Conservation (phyloP, 495 filamentous ascomycete species). For the Astrocystis sublimbata region DNA sequence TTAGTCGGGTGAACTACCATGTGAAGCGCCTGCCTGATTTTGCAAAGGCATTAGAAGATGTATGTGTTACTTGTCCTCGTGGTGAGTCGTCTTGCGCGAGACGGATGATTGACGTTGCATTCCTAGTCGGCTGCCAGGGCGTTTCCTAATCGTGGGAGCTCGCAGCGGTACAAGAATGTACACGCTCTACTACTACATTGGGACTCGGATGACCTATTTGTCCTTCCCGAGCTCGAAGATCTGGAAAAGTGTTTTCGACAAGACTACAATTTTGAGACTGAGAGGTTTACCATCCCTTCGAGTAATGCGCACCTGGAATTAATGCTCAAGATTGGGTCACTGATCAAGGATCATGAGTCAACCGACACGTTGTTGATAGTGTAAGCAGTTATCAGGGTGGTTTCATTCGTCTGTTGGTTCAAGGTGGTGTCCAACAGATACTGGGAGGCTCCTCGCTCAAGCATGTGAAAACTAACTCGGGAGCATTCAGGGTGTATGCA, state of each 20-base stretch:
- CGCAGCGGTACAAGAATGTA: slow-evolving; percentile 53
- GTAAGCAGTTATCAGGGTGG: too few relatives aligned
- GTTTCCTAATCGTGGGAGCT: slow-evolving; percentile 48
- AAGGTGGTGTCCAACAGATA: too few relatives aligned
- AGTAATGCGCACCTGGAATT: slow-evolving; percentile 51
- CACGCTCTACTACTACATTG: slow-evolving; percentile 55
- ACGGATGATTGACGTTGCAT: background rate
- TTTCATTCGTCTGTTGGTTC: too few relatives aligned
- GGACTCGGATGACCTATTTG: slow-evolving; percentile 56
- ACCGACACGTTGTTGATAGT: slow-evolving; percentile 52
- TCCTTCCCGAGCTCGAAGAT: slow-evolving; percentile 52
- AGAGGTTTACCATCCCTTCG: slow-evolving; percentile 53
- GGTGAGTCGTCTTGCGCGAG: background rate
- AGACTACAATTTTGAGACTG: slow-evolving; percentile 50
- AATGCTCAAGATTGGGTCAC: slow-evolving; percentile 49
- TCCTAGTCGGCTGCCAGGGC: slow-evolving; percentile 50
- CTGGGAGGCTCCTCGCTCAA: too few relatives aligned
- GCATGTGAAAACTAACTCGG: too few relatives aligned
- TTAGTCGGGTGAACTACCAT: slow-evolving; percentile 54
- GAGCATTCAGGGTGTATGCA: too few relatives aligned
- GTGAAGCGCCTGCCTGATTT: slow-evolving; percentile 52
- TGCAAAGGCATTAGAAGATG: slow-evolving; percentile 49
- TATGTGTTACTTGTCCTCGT: slow-evolving; percentile 24
- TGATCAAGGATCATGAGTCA: slow-evolving; percentile 52
- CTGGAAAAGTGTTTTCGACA: slow-evolving; percentile 50